These are phyloP conservation scores for Phytophthora ohioensis DNA, from an alignment of 352 stramenopile species.

Conservation along the genomic window DNA sequence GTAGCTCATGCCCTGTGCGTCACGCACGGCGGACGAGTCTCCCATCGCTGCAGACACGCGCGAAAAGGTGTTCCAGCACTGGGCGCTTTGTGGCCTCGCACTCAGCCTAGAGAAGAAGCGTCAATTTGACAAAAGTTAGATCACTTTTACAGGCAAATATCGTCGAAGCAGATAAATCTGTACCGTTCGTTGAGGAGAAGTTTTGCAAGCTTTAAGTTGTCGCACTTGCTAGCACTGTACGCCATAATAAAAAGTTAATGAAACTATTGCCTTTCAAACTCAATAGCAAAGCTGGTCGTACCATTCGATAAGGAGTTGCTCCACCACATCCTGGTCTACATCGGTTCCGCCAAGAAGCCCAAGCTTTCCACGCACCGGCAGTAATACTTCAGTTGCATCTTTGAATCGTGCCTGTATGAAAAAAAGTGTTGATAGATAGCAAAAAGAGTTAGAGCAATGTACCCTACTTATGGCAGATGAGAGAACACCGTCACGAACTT, in stretches of 20 bases:
- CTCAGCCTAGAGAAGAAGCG: constrained; percentile 53
- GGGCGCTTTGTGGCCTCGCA: constrained; percentile 76
- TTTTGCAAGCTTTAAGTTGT: constrained; percentile 74
- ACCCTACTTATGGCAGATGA: not conserved
- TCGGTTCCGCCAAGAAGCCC: constrained; percentile 76
- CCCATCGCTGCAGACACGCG: constrained; percentile 73
- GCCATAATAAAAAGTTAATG: not conserved
- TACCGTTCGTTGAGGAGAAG: constrained; percentile 88
- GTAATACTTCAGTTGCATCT: constrained; percentile 59
- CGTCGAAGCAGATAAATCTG: not conserved
- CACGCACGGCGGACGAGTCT: constrained; percentile 76
- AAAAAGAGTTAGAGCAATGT: not conserved
- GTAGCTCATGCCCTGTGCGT: constrained; percentile 91
- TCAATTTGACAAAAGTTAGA: constrained; percentile 4
- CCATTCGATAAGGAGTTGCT: constrained; percentile 84
- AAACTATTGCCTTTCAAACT: not conserved
- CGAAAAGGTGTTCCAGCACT: constrained; percentile 84
- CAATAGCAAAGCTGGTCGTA: constrained; percentile 31
- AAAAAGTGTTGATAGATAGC: not conserved
- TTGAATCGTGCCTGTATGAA: constrained; percentile 54
- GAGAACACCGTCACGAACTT: constrained; percentile 44
- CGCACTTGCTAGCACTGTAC: constrained; percentile 70
- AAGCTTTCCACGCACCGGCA: constrained; percentile 71
- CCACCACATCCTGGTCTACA: constrained; percentile 78
- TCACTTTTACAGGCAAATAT: no score